Conservation (phyloP, 345 rosid genomes). For the Alliaria petiolata region DNA sequence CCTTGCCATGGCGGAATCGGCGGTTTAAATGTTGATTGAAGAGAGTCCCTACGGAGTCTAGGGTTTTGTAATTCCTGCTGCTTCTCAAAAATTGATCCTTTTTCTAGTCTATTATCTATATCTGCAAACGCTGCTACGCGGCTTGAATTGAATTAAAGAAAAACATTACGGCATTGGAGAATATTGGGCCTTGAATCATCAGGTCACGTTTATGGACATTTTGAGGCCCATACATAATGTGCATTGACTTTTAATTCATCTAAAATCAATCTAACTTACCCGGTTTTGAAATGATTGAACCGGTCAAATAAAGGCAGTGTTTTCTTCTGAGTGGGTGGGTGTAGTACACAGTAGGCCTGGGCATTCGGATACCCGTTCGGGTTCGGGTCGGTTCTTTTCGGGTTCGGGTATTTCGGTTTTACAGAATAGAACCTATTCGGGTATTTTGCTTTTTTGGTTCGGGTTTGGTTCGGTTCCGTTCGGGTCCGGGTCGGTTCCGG, state of each 20-base stretch:
- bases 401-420: too few relatives aligned
- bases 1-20: slow-evolving; percentile 43
- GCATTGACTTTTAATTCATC: neutral
- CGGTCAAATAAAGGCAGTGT: neutral
- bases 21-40: neutral
- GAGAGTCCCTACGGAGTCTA: slow-evolving; percentile 1
- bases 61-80: slow-evolving; percentile 17
- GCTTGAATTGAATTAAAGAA: neutral
- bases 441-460: too few relatives aligned
- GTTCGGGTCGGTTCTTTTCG: too few relatives aligned
- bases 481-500: too few relatives aligned
- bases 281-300: neutral
- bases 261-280: neutral
- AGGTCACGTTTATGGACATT: neutral
- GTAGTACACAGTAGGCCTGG: too few relatives aligned
- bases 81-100: neutral
- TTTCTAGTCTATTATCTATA: too few relatives aligned
- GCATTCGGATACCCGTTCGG: too few relatives aligned
- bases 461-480: too few relatives aligned
- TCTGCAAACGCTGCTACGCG: neutral
- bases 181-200: neutral
- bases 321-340: neutral
- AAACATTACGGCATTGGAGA: neutral
- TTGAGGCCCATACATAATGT: neutral
- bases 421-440: too few relatives aligned